Base-by-base conservation (phyloP, 2,329 filamentous ascomycete species). In the Orbilia oligospora region DNA sequence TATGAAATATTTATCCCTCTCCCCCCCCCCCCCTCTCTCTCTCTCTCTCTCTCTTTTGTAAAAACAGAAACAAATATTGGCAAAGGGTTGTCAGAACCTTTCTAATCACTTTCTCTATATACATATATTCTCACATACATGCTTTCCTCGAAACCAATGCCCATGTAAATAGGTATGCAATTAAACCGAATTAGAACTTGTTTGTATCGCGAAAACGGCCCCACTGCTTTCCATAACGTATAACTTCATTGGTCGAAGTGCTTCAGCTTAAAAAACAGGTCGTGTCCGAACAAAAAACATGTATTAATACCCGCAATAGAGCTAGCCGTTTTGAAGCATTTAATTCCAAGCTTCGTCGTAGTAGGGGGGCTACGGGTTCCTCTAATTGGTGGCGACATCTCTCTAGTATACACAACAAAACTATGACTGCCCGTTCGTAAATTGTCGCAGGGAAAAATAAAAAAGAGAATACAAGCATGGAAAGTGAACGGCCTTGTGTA, bases 81-180 rank as follows among this genome's bases (percentile, higher is more conserved):
- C 30, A 61, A 61, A 51, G 55, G 66, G 72, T 20, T 63, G 56
- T 67, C 41, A 49, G 46, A 44, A 58, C 33, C 65, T 69, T 66
- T 70, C 55, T 76, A 76, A 76, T 76, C 64, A 56, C 58, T 76
- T 72, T 67, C 49, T 72, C 49, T 58, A 66, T 73, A 73, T 38
- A 73, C 67, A 73, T 6, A 30, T 30, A 30, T 3, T 30, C 27
- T 30, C 6, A 30, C 27, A 30, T 30, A 30, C 56, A 27, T 49
- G 33, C 9, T 49, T 55, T 24, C 16, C 20, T 51, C 10, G 14
- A 51, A 44, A 16, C 6, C 3, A 3, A 30, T 30, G 6, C 27
- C 6, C 6, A 30, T 30, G 27, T 30, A 41, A 16, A 41, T 5
- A 61, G n/a, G 20, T 27, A 44, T 12, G 12, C 18, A 5, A 2